These are phyloP conservation scores for Clavispora santaluciae DNA, from an alignment of 805 yeast genomes.

Conservation along the genomic window DNA sequence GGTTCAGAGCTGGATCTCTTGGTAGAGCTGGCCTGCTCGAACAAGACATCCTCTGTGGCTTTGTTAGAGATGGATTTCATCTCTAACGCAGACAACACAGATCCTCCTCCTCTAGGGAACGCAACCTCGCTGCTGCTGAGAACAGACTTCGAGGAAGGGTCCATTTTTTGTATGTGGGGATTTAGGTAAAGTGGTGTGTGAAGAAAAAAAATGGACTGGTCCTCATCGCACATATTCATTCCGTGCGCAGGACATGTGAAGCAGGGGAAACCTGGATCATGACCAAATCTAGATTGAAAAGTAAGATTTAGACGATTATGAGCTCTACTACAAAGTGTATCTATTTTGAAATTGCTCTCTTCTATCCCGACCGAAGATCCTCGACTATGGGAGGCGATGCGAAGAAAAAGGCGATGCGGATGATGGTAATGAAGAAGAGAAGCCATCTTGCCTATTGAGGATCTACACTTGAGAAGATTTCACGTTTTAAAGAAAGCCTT, in stretches of 20 bases:
- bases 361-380: no score
- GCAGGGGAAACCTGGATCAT: no score
- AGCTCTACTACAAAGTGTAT: no score
- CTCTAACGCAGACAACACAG: constrained; percentile 83
- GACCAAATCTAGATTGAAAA: no score
- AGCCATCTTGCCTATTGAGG: no score
- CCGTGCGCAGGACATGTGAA: constrained; percentile 1
- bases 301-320: no score
- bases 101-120: constrained; percentile 95
- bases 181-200: constrained; percentile 1
- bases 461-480: no score
- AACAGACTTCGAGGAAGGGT: constrained; percentile 21
- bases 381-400: no score
- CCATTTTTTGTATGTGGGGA: constrained; percentile 9
- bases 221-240: constrained; percentile 3
- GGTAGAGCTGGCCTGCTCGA: constrained; percentile 45
- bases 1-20: constrained; percentile 25
- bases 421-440: no score
- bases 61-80: constrained; percentile 89
- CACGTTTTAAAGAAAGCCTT: no score
- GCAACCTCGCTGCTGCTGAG: constrained; percentile 47
- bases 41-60: constrained; percentile 82
- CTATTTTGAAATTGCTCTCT: no score
- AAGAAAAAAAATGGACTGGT: constrained; percentile 1
- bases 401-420: background rate